Conservation (phyloP, 352 stramenopile genomes). For the Phytophthora sansomeana region DNA sequence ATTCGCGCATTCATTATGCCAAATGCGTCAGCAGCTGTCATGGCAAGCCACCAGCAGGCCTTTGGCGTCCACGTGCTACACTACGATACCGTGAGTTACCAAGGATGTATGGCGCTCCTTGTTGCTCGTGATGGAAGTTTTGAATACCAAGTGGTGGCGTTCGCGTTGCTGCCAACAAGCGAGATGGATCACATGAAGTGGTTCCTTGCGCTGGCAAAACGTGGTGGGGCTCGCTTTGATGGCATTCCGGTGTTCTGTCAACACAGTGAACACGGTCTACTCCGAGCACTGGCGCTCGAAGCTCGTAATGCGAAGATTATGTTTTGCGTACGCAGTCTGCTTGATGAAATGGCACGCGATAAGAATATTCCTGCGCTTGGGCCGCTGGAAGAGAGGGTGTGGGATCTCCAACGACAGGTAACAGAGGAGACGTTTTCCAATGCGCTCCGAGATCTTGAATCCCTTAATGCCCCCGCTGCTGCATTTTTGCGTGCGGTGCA, state of each 20-base stretch:
- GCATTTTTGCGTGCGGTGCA: slow-evolving; percentile 69
- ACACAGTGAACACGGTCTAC: slow-evolving; percentile 63
- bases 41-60: slow-evolving; percentile 68
- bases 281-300: slow-evolving; percentile 64
- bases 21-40: slow-evolving; percentile 52
- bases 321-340: slow-evolving; percentile 74
- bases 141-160: slow-evolving; percentile 70
- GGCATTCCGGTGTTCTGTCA: slow-evolving; percentile 65
- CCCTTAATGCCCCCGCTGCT: slow-evolving; percentile 58
- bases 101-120: slow-evolving; percentile 64
- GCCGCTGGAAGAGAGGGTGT: slow-evolving; percentile 64
- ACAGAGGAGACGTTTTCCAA: slow-evolving; percentile 67
- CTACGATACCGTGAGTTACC: slow-evolving; percentile 76
- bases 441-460: slow-evolving; percentile 57
- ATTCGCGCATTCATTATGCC: slow-evolving; percentile 79
- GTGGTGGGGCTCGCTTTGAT: slow-evolving; percentile 57
- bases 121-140: slow-evolving; percentile 78
- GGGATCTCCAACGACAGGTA: slow-evolving; percentile 66
- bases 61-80: slow-evolving; percentile 80
- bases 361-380: slow-evolving; percentile 82
- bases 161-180: slow-evolving; percentile 68
- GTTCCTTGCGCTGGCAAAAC: slow-evolving; percentile 70
- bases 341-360: slow-evolving; percentile 73
- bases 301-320: slow-evolving; percentile 66
- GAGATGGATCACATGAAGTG: slow-evolving; percentile 80